Base-by-base conservation (phyloP, 805 yeast species). In the Starmerella apicola region DNA sequence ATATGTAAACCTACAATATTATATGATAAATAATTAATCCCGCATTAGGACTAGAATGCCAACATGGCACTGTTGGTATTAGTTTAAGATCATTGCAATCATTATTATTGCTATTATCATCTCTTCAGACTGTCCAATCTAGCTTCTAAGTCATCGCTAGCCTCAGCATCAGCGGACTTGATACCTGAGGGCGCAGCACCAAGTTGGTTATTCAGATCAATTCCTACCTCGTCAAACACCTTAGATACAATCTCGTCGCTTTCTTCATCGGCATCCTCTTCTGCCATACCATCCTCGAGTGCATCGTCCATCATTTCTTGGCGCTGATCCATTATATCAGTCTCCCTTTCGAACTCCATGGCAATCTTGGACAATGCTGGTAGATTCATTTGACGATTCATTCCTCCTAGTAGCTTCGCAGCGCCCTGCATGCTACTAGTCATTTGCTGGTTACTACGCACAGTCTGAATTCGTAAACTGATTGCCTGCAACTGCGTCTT, bases 291-390 rank as follows among this genome's bases (percentile, higher is more conserved):
- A 58, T 88, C 95, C 57, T 91, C 99, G 52, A 91, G 79, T 16
- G 95, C 93, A 57, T 91, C 98, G 57, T 91, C 98, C 81, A 91
- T 91, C 74, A 93, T 83, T 59, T 93, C 99, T 60, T 93, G 97
- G 55, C 94, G 78, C 63, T 91, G 98, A 60, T 88, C 96, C 97
- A 91, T 91, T 52, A 93, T 65, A 57, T 93, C 98, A 60, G 81
- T 83, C 55, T 88, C 94, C 53, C 74, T 76, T 54, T 91, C 94
- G 60, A 91, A 91, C 53, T 91, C 97, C 81, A 83, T 86, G 2
- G 96, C 84, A 17, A 91, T 91, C 45, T 79, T 72, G 42, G 83
- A 79, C 45, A 91, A 64, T 51, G 82, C 93, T 1, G 95, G 95
- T 46, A 91, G 62, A 55, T 93, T 91, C 93, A 91, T 81, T 42